Base-by-base conservation (phyloP, 805 yeast genomes). In the Kluyveromyces starmeri region DNA sequence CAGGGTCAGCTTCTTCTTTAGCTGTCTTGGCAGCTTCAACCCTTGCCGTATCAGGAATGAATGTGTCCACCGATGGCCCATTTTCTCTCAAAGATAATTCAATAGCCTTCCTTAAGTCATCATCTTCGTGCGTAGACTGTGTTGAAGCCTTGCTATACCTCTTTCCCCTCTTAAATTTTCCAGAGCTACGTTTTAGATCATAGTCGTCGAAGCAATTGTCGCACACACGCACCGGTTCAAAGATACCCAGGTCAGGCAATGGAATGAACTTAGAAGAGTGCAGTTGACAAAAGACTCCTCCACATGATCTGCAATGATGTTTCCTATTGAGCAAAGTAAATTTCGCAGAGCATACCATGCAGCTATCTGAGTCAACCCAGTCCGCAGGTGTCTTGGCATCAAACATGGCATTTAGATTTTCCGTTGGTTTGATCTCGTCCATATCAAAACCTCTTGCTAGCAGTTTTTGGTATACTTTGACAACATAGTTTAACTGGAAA, bases 251-350 rank as follows among this genome's bases (percentile, higher is more conserved):
- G 29, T 80, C 78, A 0, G 94, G 89, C 37, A 92, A 63, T 7
- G 88, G 78, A 21, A 77, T 64, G 32, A 58, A 65, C 45, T 83
- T 74, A 2, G 79, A 64, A n/a, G 96, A 84, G 58, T 94, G 95
- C 5, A 73, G 70, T 44, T 83, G 88, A 57, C 94, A 78, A 52
- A 71, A 89, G 0, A 85, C 95, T 3, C 96, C 96, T 16, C 98
- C 98, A 61, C 98, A 92, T 34, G 94, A 81, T 35, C 98, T 71
- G 58, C 98, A 92, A 59, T 92, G 98, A 57, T 92, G 98, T 55
- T 89, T 86, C 51, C 98, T 70, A 55, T 83, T 86, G 40, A 88
- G 63, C 53, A 89, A 70, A 1, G 92, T 67, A 52, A 92, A 92
- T 11, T 78, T 62, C 27, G 68, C 74, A 34, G 94, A 85, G 46